Base-by-base conservation (phyloP, 1,284 basidiomycete species). In the Xerocomus nothofagi region DNA sequence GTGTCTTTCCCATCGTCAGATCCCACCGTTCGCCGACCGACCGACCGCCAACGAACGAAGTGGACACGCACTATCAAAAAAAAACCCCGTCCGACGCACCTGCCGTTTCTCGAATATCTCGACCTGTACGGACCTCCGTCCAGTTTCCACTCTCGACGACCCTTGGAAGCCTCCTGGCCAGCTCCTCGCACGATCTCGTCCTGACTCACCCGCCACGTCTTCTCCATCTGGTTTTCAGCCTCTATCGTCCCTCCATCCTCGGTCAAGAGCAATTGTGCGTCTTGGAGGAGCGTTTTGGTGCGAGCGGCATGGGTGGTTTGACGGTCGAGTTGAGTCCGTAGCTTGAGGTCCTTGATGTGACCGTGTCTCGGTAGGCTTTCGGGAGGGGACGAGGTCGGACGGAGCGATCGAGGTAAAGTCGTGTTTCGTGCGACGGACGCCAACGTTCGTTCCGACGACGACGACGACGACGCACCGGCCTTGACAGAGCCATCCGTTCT, bases 71-170 rank as follows among this genome's bases (percentile, higher is more conserved):
- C n/a, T n/a, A n/a, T n/a, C n/a, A n/a, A n/a, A n/a, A n/a, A n/a
- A n/a, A n/a, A n/a, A n/a, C n/a, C n/a, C n/a, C n/a, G n/a, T n/a
- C n/a, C n/a, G n/a, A 76, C 80, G 63, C 60, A 91, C 83, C 92
- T 78, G 55, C 96, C 96, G 66, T 98, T 98, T 53, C 89, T 75
- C 4, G 93, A 93, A 71, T 97, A 98, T 73, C 91, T 68, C 64
- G 78, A 73, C 63, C 84, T 72, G 71, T 98, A 88, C 20, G 89
- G 87, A 0, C 96, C 96, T n/a, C 89, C 88, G 52, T 95, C 91
- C 38, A 98, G 71, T 54, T 80, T 84, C 71, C 91, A 82, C 65
- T 94, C 91, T 61, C 82, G 87, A 42, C 88, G 74, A 37, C 93
- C 93, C 48, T 72, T 78, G 2, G 84, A 84, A 3, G 84, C 85